Conservation (phyloP, 176 grass and related monocot species). For the Otatea glauca region DNA sequence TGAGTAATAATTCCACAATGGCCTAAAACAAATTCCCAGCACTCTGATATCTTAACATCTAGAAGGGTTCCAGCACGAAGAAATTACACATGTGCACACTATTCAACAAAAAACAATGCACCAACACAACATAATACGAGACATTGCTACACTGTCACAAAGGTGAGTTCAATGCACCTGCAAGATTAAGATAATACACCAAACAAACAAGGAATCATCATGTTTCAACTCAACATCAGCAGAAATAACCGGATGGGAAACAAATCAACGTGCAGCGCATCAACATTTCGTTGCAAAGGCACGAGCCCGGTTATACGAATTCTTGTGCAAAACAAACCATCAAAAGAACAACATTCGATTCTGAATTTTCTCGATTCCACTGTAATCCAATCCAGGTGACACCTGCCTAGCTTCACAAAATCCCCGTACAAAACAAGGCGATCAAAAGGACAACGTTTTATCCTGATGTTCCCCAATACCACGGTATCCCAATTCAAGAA, state of each 20-base stretch:
- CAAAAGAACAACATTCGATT: not conserved
- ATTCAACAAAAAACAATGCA: constrained; percentile 3
- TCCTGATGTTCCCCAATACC: not conserved
- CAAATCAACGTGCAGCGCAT: not conserved
- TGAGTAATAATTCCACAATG: not conserved
- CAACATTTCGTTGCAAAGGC: not conserved
- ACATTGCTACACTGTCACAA: not conserved
- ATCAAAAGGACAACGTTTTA: not conserved
- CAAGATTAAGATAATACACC: not conserved
- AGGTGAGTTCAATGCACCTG: not conserved
- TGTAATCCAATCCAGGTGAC: constrained; percentile 25
- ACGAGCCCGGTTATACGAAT: not conserved
- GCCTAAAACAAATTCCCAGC: not conserved
- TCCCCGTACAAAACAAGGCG: not conserved
- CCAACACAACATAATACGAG: constrained; percentile 13
- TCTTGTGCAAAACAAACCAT: constrained; percentile 14
- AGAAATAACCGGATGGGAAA: not conserved
- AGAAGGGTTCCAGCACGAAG: not conserved
- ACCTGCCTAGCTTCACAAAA: not conserved
- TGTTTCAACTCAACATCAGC: constrained; percentile 7
- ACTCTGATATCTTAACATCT: constrained; percentile 4
- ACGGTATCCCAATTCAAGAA: not conserved
- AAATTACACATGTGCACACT: not conserved
- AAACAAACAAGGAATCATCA: not conserved
- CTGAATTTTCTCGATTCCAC: constrained; percentile 11